Evolutionary conservation across 768 basidiomycete species (phyloP), one percentile per base, ranked within the genome.

Genomic region (Roridomyces roridus): DNA sequence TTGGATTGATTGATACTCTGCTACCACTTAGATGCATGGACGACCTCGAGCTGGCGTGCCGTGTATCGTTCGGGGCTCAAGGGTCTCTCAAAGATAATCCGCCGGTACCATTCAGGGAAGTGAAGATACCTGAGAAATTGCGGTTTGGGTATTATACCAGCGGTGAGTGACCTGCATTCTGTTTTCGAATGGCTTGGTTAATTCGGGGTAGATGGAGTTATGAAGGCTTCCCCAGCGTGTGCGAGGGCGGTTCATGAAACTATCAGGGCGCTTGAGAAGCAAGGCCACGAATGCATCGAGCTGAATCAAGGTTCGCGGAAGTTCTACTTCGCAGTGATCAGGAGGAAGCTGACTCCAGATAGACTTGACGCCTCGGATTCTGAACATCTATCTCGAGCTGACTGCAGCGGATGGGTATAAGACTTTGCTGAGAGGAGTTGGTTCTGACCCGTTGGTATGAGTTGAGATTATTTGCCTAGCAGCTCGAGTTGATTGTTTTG

Each of bases 151-250:
- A 60, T 35, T 60, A 60, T 36, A 55, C 54, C 17, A 55, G 46
- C 31, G 53, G 53, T 55, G 9, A 17, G 43, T 25, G 6, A 31
- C 14, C 6, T 31, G 29, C 14, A 6, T 20, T 21, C 29, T 5
- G 11, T 11, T 17, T 31, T 6, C 15, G 12, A 25, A 6, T 26
- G 15, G 31, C 6, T 29, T 14, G 10, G 21, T 23, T 11, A 35
- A 21, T 49, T 36, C 46, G 44, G 6, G 17, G 10, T 20, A 26
- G 18, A 47, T 34, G 85, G 83, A 6, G 77, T 86, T 28, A 79
- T 88, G 2, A 60, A 68, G 25, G 83, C 85, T 3, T 86, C 87
- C 2, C 86, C 87, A 1, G 81, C 86, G 0, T 86, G 85, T 56
- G 66, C 68, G 26, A 78, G 86, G n/a, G 85, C 83, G 15, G 72